Base-by-base conservation (phyloP, 805 yeast species). In the Ogataea pignaliae region DNA sequence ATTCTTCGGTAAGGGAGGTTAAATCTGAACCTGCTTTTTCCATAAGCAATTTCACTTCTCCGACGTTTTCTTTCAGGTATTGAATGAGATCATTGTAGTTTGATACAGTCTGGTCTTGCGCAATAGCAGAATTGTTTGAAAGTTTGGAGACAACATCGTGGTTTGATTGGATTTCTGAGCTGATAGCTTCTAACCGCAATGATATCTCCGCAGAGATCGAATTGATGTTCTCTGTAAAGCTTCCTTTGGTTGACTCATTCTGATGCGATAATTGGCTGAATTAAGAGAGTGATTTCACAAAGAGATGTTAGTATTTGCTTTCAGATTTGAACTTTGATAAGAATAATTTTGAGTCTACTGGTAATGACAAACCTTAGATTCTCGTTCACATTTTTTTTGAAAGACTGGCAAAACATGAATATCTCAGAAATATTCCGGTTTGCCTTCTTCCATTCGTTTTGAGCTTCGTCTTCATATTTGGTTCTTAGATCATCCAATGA, bases 401-500 rank as follows among this genome's bases (percentile, higher is more conserved):
- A 26, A 3, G 15, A 21, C 16, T 36, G 14, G 12, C 40, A n/a
- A 1, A 40, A 39, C 10, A 12, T 17, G 6, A 44, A 16, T 5
- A 26, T 6, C 11, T 32, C 32, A 9, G 13, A 41, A 37, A 16
- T 34, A 32, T 35, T 47, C 45, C 28, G 40, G 42, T 34, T 48
- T 44, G 40, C 48, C 35, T 29, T 40, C 40, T 9, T 41, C 36
- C 46, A 54, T 3, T 42, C 31, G 3, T 40, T 7, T 4, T 21
- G 26, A 7, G 26, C 4, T 21, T 30, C 33, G 6, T 12, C 31
- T 34, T 54, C 52, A 21, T 43, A 30, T n/a, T 14, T 36, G 9
- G 30, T 39, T 26, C 52, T 46, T 28, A 36, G 17, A 3, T 41
- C 42, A 9, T 51, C 55, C 12, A 62, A 34, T 0, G 42, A 40